Evolutionary conservation across 176 grass and related monocot species (phyloP).

Genomic region (Cenchrus purpureus): DNA sequence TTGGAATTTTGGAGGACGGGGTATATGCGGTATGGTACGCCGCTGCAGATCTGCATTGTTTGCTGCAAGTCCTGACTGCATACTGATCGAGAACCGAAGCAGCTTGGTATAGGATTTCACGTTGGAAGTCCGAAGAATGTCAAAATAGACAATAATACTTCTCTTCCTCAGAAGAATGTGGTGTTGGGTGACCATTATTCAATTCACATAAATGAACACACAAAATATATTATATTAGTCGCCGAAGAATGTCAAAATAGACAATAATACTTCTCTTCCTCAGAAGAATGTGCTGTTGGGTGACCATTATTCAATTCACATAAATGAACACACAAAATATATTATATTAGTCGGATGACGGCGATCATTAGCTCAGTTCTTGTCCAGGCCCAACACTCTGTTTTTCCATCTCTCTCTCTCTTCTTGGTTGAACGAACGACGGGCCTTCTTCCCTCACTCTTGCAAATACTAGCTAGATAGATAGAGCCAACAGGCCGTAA

Average conservation of each 20-base stretch:
- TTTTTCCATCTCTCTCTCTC: too few species aligned
- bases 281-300: background rate
- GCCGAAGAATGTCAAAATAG: background rate
- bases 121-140: background rate
- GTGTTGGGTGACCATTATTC: background rate
- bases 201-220: background rate
- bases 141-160: background rate
- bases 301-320: background rate
- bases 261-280: background rate
- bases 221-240: background rate
- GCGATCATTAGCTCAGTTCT: background rate
- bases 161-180: background rate
- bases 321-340: background rate
- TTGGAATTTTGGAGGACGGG: background rate
- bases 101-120: background rate
- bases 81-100: background rate
- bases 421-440: too few species aligned
- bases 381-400: too few species aligned
- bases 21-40: too few species aligned
- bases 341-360: background rate
- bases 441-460: too few species aligned
- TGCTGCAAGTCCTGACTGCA: background rate
- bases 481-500: too few species aligned
- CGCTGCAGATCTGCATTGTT: background rate
- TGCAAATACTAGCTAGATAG: too few species aligned